Percentiles rank a stretch among this genome's conserved stretches.
phyloP scores from a whole-genome alignment of 768 basidiomycete genomes.

The Mycena alexandri region DNA sequence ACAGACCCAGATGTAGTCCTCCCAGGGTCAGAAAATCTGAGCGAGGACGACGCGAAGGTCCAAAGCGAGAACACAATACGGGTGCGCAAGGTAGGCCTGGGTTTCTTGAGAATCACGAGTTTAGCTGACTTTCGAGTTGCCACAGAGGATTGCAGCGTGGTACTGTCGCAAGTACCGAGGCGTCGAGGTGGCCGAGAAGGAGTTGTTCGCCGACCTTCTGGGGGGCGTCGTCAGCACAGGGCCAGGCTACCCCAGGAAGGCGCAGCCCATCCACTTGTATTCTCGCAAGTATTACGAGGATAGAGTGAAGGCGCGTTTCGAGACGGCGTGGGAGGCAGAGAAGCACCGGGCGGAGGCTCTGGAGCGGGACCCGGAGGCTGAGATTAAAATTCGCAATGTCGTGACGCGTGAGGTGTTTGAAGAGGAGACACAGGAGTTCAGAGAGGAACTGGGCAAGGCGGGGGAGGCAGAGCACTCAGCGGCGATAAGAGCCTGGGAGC shows the following conservation, averaged over 20 bases:
- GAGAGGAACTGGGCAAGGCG: neutral
- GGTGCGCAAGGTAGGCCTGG: no score
- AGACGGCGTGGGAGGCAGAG: neutral
- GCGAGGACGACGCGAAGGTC: neutral
- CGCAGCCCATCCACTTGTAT: neutral
- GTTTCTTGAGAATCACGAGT: no score
- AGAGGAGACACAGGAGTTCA: neutral
- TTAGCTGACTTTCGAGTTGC: no score
- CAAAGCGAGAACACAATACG: no score
- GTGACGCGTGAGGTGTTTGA: neutral
- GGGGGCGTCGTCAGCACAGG: neutral
- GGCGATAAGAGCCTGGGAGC: conserved; percentile 3
- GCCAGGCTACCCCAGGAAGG: neutral
- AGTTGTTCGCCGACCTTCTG: neutral
- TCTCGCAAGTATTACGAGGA: conserved; percentile 4
- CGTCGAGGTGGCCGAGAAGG: neutral
- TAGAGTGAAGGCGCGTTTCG: conserved; percentile 1
- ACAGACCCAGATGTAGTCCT: neutral
- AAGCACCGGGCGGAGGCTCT: neutral
- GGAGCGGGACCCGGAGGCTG: neutral
- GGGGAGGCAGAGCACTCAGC: neutral
- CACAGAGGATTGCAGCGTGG: conserved; percentile 8
- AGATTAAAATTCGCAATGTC: conserved; percentile 2
- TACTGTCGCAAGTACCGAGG: neutral
- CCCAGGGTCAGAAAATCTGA: neutral